Evolutionary conservation across 768 basidiomycete species (phyloP).

Genomic region (Tubosaeta brunneosetosa): DNA sequence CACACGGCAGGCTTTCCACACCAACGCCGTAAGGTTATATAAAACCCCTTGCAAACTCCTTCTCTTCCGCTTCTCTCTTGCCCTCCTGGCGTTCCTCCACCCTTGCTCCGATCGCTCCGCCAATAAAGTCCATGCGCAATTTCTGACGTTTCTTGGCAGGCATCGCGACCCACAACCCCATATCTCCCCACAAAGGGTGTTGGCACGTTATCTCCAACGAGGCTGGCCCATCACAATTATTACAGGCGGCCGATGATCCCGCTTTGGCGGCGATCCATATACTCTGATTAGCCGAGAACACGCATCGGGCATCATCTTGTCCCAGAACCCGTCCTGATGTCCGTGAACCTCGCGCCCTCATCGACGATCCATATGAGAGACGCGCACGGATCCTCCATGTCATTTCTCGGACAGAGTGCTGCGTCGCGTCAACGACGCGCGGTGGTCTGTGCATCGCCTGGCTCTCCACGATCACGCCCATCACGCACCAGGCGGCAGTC

Average conservation of each 20-base stretch:
- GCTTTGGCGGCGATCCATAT: background rate
- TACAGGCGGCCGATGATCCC: background rate
- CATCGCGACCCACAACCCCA: background rate
- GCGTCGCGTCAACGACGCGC: background rate
- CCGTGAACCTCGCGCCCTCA: background rate
- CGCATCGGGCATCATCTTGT: background rate
- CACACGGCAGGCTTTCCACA: background rate
- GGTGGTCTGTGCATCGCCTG: no score
- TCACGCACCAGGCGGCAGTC: no score
- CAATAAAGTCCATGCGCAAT: constrained; percentile 17
- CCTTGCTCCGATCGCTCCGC: constrained; percentile 16
- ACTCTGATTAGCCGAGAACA: background rate
- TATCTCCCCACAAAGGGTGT: background rate
- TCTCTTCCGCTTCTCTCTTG: background rate
- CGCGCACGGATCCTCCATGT: background rate
- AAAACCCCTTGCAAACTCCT: constrained; percentile 3
- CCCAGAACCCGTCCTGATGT: background rate
- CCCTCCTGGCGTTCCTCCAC: constrained; percentile 12
- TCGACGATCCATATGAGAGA: background rate
- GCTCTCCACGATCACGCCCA: no score
- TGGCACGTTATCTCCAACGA: background rate
- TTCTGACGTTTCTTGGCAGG: constrained; percentile 10
- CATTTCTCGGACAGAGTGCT: background rate
- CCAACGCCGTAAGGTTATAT: constrained; percentile 17
- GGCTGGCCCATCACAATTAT: background rate